phyloP scores from a whole-genome alignment of 75 land plant species.

The Gnetum montanum region DNA sequence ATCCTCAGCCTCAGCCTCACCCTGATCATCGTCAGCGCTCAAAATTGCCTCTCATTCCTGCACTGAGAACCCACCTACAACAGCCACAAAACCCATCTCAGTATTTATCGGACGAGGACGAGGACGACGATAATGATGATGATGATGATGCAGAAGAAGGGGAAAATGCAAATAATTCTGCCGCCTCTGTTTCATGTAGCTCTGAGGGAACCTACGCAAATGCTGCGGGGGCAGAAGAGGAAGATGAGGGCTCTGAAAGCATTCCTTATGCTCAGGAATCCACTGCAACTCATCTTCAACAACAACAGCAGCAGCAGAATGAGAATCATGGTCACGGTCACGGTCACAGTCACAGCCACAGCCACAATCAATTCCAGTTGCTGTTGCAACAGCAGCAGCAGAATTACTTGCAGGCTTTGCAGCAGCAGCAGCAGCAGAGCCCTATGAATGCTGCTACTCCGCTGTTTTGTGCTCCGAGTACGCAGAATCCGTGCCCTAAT shows the following conservation, averaged over 20 bases:
- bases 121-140: constrained; percentile 14
- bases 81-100: neutral
- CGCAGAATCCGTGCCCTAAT: neutral
- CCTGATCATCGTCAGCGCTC: neutral
- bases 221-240: constrained; percentile 11
- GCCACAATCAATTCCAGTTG: constrained; percentile 4
- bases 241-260: constrained; percentile 14
- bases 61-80: too few species aligned
- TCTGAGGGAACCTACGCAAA: neutral
- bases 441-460: constrained; percentile 7
- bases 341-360: too few species aligned
- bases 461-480: constrained; percentile 2
- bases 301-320: constrained; percentile 7
- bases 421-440: constrained; percentile 2
- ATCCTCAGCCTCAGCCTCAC: constrained; percentile 12
- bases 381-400: too few species aligned
- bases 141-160: constrained; percentile 3
- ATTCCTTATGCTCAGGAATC: constrained; percentile 23
- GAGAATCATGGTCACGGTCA: constrained; percentile 26
- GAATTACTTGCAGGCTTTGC: too few species aligned
- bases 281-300: constrained; percentile 16
- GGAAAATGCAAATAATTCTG: neutral
- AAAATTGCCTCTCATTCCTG: neutral
- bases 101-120: constrained; percentile 10
- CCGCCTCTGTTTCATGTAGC: too few species aligned